These are phyloP conservation scores for Rhizopus stolonifer DNA, from an alignment of 371 early-diverging fungal genomes.

Conservation along the genomic window DNA sequence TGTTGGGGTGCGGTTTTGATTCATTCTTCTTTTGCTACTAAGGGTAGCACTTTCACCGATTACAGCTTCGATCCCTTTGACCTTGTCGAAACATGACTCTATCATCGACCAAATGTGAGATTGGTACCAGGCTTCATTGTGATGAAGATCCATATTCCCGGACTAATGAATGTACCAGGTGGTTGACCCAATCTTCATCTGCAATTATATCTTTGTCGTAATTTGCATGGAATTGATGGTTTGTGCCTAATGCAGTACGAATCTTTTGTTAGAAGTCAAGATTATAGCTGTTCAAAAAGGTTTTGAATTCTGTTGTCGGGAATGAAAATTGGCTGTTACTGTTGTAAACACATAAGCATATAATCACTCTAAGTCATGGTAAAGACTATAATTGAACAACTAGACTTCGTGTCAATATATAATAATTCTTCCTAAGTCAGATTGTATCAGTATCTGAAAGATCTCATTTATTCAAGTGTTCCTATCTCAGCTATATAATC, in stretches of 20 bases:
- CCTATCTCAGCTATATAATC: too few species aligned
- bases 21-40: slow-evolving; percentile 1
- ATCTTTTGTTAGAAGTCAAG: slow-evolving; percentile 3
- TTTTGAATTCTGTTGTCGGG: slow-evolving; percentile 4
- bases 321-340: too few species aligned
- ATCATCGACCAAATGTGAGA: slow-evolving; percentile 19
- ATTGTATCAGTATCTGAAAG: too few species aligned
- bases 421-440: too few species aligned
- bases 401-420: too few species aligned
- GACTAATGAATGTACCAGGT: slow-evolving; percentile 3
- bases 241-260: slow-evolving; percentile 2
- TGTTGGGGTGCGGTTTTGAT: neutral
- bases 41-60: neutral
- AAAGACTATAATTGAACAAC: too few species aligned
- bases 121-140: slow-evolving; percentile 19
- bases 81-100: slow-evolving; percentile 6
- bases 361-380: too few species aligned
- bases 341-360: too few species aligned
- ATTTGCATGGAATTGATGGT: slow-evolving; percentile 2
- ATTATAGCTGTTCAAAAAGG: slow-evolving; percentile 4
- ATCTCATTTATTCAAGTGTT: too few species aligned
- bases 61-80: slow-evolving; percentile 4
- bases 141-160: slow-evolving; percentile 11
- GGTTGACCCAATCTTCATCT: slow-evolving; percentile 6
- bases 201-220: slow-evolving; percentile 10